phyloP scores from a whole-genome alignment of 192 early-diverging fungal genomes.

The Backusella macrospora region DNA sequence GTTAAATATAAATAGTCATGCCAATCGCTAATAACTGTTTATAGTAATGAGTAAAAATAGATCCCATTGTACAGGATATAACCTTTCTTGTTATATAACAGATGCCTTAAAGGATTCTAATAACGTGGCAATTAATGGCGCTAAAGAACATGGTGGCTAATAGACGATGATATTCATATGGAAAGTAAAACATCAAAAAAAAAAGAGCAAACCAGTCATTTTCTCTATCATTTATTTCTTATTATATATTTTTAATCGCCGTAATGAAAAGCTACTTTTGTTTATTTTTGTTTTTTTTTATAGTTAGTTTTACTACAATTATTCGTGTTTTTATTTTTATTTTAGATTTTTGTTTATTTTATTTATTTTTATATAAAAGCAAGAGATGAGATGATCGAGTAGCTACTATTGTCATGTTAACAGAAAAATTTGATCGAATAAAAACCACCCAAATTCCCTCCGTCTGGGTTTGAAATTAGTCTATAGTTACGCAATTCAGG shows the following conservation, averaged over 20 bases:
- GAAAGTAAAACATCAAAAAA: not conserved
- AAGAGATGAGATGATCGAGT: too few species aligned
- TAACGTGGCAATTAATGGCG: not conserved
- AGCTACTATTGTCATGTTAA: too few species aligned
- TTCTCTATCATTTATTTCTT: conserved; percentile 6
- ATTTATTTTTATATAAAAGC: too few species aligned
- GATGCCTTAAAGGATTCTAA: not conserved
- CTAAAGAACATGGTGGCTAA: not conserved
- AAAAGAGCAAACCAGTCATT: conserved; percentile 1
- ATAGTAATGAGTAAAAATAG: not conserved
- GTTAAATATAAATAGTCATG: not conserved
- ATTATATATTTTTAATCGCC: conserved; percentile 9
- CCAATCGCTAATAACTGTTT: not conserved
- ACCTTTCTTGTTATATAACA: not conserved
- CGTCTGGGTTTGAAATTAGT: too few species aligned
- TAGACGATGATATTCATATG: not conserved
- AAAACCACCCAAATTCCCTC: too few species aligned
- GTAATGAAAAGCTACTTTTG: not conserved
- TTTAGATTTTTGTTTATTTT: not conserved
- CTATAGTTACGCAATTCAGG: not conserved
- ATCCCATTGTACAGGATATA: not conserved
- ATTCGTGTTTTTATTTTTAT: not conserved
- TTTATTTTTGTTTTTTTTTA: not conserved
- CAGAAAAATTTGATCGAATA: too few species aligned
- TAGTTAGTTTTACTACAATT: not conserved